Conservation (phyloP, 2,329 filamentous ascomycete species). For the Pezizomycotina sp. region DNA sequence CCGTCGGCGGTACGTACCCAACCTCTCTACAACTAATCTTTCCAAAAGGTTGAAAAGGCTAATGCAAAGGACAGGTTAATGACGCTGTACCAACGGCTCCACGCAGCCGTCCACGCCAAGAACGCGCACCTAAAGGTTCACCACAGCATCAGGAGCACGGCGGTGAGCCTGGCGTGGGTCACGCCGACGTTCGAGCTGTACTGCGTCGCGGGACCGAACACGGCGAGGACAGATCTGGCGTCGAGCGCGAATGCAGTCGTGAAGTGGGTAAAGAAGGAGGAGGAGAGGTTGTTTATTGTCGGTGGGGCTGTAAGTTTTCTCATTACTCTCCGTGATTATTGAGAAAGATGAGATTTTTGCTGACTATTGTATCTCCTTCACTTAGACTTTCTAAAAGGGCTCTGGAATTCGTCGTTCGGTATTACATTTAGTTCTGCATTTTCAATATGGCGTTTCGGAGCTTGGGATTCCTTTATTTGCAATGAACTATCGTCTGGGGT, state of each 20-base stretch:
- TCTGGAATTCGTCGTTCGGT: no score
- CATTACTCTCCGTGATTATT: no score
- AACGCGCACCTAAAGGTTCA: conserved; percentile 65
- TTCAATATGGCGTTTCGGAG: no score
- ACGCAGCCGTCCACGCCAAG: conserved; percentile 68
- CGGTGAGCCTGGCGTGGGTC: conserved; percentile 72
- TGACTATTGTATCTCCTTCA: no score
- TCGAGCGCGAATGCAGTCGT: conserved; percentile 78
- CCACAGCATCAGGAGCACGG: conserved; percentile 57
- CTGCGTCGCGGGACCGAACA: conserved; percentile 64
- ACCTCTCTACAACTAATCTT: conserved; percentile 2
- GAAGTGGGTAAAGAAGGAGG: conserved; percentile 80
- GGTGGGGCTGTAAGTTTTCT: conserved; percentile 76
- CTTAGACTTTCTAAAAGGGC: no score
- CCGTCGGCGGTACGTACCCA: conserved; percentile 48
- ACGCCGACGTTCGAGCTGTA: conserved; percentile 89
- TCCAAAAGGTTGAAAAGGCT: neutral
- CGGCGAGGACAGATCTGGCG: conserved; percentile 48
- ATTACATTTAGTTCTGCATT: no score
- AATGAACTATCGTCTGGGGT: no score
- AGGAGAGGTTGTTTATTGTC: conserved; percentile 90
- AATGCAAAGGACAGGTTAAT: conserved; percentile 41
- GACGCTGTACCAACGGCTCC: conserved; percentile 69
- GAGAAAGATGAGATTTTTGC: no score
- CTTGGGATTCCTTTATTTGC: no score